Base-by-base conservation (phyloP, 129 eudicot genomes). In the Lactuca sativa region DNA sequence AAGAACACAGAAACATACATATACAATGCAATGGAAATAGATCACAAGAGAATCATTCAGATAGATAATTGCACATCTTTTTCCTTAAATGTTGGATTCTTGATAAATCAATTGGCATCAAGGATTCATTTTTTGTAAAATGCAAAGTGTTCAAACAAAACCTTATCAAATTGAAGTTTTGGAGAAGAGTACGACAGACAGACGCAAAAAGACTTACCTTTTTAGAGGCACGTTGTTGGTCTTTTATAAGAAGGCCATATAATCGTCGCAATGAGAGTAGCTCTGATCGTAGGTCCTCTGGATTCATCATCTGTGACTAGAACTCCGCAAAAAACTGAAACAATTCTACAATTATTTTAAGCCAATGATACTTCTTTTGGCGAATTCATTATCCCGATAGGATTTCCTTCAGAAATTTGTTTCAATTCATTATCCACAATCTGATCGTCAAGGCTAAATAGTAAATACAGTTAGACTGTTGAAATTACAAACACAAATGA, bases 231-330 rank as follows among this genome's bases (percentile, higher is more conserved):
- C 67, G 18, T 3, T 58, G 65, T 69, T 63, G 58, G 10, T 80
- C 77, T 6, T 56, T 63, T 58, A 56, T n/a, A 38, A 80, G 80
- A 69, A 80, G 84, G 8, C 70, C 57, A 55, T 80, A 80, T 53
- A 80, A 64, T 38, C 66, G 70, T 57, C 69, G 18, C 32, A 80
- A 58, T 7, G 84, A 60, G 38, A 62, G 73, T 40, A 80, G 71
- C 15, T 80, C 72, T 37, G 77, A 60, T 16, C 33, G 67, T 59
- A 70, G 25, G n/a, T 55, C 51, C 6, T 61, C 67, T 31, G 33
- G 32, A 69, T 80, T 69, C 80, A 74, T 80, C 78, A 38, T 71
- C 18, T 57, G 7, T 64, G 30, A 31, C 38, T 40, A 74, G 5
- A 57, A 43, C 21, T 33, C 54, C 49, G 73, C 64, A 73, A 3